Evolutionary conservation across 805 yeast genomes (phyloP).

Genomic region (Zygoascus bituminiphila): DNA sequence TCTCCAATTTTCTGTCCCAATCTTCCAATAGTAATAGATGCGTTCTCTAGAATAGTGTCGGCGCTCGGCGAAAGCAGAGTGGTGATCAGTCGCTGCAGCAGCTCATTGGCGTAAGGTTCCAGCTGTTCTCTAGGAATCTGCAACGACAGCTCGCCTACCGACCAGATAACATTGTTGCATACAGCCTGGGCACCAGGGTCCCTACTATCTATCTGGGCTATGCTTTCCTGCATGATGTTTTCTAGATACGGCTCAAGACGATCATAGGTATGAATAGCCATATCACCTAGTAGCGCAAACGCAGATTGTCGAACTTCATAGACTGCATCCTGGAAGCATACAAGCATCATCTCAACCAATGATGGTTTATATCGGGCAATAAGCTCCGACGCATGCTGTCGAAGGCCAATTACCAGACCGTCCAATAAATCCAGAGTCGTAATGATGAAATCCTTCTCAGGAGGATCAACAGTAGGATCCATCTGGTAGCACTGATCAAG

Average conservation of each 20-base stretch:
- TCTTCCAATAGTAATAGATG: slow-evolving; percentile 84
- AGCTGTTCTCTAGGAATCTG: slow-evolving; percentile 37
- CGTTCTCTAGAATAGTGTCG: slow-evolving; percentile 69
- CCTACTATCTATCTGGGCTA: slow-evolving; percentile 50
- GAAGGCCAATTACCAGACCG: slow-evolving; percentile 87
- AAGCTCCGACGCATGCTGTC: slow-evolving; percentile 48
- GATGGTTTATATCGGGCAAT: slow-evolving; percentile 32
- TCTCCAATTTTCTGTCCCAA: slow-evolving; percentile 60
- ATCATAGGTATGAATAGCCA: slow-evolving; percentile 55
- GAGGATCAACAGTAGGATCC: slow-evolving; percentile 53
- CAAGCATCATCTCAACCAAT: slow-evolving; percentile 53
- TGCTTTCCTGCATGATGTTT: slow-evolving; percentile 35
- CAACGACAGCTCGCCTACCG: slow-evolving; percentile 78
- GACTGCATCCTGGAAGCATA: slow-evolving; percentile 64
- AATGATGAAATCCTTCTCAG: slow-evolving; percentile 85
- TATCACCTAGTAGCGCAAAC: slow-evolving; percentile 84
- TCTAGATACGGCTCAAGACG: slow-evolving; percentile 28
- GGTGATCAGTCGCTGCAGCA: slow-evolving; percentile 50
- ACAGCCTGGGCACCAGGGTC: slow-evolving; percentile 59
- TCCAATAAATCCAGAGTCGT: slow-evolving; percentile 86
- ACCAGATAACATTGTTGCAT: slow-evolving; percentile 88
- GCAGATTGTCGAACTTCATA: slow-evolving; percentile 92
- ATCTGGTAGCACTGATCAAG: slow-evolving; percentile 53
- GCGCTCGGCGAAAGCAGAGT: slow-evolving; percentile 44
- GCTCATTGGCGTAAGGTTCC: slow-evolving; percentile 44